Conservation (phyloP, 495 filamentous ascomycete genomes). For the Oleoguttula mirabilis region DNA sequence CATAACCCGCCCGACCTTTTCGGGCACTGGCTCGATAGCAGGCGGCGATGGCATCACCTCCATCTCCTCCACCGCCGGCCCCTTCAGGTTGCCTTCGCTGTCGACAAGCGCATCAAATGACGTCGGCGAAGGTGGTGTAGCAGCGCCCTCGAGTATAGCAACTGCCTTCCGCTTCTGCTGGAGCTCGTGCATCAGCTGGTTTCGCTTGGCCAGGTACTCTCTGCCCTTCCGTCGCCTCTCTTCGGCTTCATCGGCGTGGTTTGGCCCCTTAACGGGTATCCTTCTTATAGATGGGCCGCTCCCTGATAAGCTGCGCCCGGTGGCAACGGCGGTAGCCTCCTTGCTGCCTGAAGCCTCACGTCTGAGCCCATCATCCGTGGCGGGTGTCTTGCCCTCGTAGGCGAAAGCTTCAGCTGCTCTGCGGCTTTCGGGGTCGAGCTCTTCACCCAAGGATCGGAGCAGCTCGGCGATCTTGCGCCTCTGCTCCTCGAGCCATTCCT, state of each 20-base stretch:
- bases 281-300: constrained; percentile 1
- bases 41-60: constrained; percentile 4
- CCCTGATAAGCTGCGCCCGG: constrained; percentile 5
- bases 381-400: constrained; percentile 14
- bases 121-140: constrained; percentile 3
- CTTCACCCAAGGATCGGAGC: constrained; percentile 11
- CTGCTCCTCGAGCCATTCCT: constrained; percentile 19
- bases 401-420: constrained; percentile 17
- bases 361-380: constrained; percentile 10
- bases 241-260: constrained; percentile 14
- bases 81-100: constrained; percentile 12
- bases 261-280: constrained; percentile 10
- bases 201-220: constrained; percentile 17
- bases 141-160: neutral
- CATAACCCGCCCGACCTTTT: constrained; percentile 2
- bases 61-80: neutral
- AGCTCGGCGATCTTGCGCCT: constrained; percentile 14
- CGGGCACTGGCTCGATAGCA: constrained; percentile 5
- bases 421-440: constrained; percentile 16
- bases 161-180: constrained; percentile 9
- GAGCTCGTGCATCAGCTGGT: constrained; percentile 18
- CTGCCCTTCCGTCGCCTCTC: constrained; percentile 17
- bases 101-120: constrained; percentile 19
- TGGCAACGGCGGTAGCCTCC: constrained; percentile 13
- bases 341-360: constrained; percentile 11